Conservation (phyloP, 2,329 filamentous ascomycete genomes). For the Aspergillus tanneri region DNA sequence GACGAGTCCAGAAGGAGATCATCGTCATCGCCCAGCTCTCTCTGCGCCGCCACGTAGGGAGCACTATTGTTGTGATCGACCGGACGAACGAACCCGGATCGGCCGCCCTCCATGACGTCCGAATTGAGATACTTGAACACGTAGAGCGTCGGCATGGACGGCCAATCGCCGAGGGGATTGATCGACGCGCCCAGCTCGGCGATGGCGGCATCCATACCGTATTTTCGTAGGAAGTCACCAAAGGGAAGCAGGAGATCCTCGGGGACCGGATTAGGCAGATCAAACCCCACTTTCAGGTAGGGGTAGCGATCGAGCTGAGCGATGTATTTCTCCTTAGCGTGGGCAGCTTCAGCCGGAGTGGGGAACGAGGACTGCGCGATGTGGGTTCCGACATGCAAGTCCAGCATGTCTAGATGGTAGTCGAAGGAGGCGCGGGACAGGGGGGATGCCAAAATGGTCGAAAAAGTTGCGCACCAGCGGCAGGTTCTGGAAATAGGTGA, state of each 20-base stretch:
- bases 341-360: too few relatives aligned
- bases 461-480: conserved; percentile 24
- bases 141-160: not conserved
- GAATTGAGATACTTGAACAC: not conserved
- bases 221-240: not conserved
- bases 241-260: conserved; percentile 7
- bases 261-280: conserved; percentile 14
- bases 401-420: not conserved
- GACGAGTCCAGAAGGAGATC: too few relatives aligned
- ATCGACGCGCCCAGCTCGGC: too few relatives aligned
- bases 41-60: not conserved
- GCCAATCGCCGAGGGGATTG: conserved; percentile 1
- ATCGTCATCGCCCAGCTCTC: too few relatives aligned
- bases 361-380: conserved; percentile 10
- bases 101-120: not conserved
- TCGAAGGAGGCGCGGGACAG: not conserved
- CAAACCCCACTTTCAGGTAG: conserved; percentile 6
- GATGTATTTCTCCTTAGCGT: conserved; percentile 2
- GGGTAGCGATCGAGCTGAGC: conserved; percentile 9
- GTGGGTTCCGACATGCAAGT: not conserved
- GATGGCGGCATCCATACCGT: not conserved
- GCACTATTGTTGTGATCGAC: conserved; percentile 2
- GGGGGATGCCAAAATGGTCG: conserved; percentile 21
- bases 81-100: not conserved
- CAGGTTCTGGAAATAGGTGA: conserved; percentile 25